Conservation (phyloP, 2,329 filamentous ascomycete genomes). For the Gnomoniopsis sp. region DNA sequence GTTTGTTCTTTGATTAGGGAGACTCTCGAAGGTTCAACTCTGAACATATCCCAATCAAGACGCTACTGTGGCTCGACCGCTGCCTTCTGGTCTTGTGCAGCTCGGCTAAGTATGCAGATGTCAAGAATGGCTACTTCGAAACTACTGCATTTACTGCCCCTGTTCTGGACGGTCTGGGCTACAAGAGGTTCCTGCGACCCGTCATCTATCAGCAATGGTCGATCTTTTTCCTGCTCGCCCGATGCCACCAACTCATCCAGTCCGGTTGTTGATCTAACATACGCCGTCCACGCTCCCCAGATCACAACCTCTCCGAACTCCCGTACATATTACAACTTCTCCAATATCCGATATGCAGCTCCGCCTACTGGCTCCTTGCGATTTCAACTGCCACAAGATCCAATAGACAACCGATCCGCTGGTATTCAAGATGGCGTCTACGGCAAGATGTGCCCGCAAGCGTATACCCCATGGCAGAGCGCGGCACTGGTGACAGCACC, state of each 20-base stretch:
- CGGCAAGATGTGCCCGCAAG: constrained; percentile 18
- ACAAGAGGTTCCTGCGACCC: neutral
- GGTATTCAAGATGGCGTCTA: constrained; percentile 17
- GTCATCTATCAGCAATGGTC: neutral
- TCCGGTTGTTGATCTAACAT: constrained; percentile 3
- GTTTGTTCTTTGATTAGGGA: no score
- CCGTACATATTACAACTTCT: constrained; percentile 22
- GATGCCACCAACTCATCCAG: neutral
- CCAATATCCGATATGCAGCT: constrained; percentile 23
- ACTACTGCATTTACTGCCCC: neutral
- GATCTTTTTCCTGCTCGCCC: neutral
- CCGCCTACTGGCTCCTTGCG: constrained; percentile 20
- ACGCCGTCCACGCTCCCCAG: constrained; percentile 7
- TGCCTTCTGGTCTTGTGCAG: no score
- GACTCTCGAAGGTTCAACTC: no score
- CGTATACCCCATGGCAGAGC: constrained; percentile 8
- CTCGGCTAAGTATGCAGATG: no score
- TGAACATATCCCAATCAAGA: no score
- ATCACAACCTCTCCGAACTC: constrained; percentile 1
- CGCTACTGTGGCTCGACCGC: no score
- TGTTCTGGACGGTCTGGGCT: neutral
- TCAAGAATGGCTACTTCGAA: neutral
- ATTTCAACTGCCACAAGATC: constrained; percentile 20
- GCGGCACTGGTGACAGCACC: neutral
- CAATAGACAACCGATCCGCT: constrained; percentile 1